Conservation (phyloP, 345 rosid species). For the Eucalyptus fibrosa region DNA sequence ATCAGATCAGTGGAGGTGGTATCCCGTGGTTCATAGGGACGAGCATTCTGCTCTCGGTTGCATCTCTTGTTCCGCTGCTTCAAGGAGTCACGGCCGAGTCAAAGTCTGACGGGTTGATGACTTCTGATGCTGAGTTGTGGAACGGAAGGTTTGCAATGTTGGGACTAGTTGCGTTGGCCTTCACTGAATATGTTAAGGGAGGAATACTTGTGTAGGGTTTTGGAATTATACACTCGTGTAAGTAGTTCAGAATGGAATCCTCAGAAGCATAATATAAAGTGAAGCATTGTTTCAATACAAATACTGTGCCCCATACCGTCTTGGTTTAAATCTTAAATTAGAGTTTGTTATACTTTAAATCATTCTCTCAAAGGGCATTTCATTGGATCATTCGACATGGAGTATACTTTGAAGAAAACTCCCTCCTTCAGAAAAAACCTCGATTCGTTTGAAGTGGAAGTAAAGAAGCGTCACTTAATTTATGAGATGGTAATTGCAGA, state of each 20-base stretch:
- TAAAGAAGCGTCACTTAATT: not conserved
- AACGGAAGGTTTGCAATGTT: slow-evolving; percentile 78
- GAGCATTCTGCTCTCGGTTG: slow-evolving; percentile 41
- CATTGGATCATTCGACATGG: not conserved
- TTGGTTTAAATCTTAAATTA: not conserved
- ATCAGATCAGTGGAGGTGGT: slow-evolving; percentile 56
- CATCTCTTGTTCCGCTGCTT: slow-evolving; percentile 49
- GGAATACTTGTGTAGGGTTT: slow-evolving; percentile 8
- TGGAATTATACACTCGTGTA: not conserved
- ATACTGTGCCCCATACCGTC: not conserved
- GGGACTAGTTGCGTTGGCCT: slow-evolving; percentile 68
- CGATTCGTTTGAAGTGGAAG: rapidly evolving
- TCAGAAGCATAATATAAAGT: not conserved
- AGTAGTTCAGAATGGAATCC: not conserved
- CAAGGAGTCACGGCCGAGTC: slow-evolving; percentile 52
- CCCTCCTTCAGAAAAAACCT: not conserved
- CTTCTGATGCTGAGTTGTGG: slow-evolving; percentile 73
- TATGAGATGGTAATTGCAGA: not conserved
- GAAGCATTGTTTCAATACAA: not conserved
- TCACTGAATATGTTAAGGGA: slow-evolving; percentile 63
- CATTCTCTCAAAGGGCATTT: not conserved
- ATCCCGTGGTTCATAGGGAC: slow-evolving; percentile 46
- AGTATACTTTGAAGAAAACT: not conserved
- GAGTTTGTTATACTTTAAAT: not conserved
- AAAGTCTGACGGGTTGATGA: slow-evolving; percentile 44